Base-by-base conservation (phyloP, 345 rosid genomes). In the Gossypium arboreum region DNA sequence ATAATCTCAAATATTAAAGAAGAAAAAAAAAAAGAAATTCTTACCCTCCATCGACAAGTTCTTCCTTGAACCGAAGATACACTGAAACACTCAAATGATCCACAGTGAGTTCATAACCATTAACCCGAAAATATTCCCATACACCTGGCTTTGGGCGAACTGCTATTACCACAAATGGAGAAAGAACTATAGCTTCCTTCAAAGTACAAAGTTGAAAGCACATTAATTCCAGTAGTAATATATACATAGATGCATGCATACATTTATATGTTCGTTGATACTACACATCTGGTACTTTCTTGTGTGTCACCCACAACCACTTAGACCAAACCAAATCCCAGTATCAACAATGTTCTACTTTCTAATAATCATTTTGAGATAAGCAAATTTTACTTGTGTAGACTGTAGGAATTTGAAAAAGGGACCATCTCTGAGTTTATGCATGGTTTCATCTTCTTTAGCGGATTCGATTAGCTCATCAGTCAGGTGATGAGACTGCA, bases 41-140 rank as follows among this genome's bases (percentile, higher is more conserved):
- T 45, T 82, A 92, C 96, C 75, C 78, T 85, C 97, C 94, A 83
- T 88, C 83, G 10, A 93, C 97, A 73, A 90, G 97, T 56, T 91
- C 98, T 82, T 93, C 98, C 88, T 91, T 93, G 85, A 93, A 91
- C 48, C 80, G 95, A 51, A 93, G 97, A 73, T 87, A 93, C 82
- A 91, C 93, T 4, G 88, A 72, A 34, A 83, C 88, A 27, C 60
- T 71, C 79, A 93, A 76, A 86, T 89, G 94, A 81, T 93, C 93
- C 20, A 91, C 85, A 50, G 86, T 85, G 12, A 93, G 94, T 22
- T 87, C 97, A 44, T 90, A 88, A 68, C 88, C 85, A 73, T 90
- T 89, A 44, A 90, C 88, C 55, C 91, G 86, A 44, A 92, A 77
- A 86, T 90, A 85, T 59, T 92, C 97, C 97, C 97, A 92, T 3